Base-by-base conservation (phyloP, 805 yeast species). In the Yarrowia alimentaria region DNA sequence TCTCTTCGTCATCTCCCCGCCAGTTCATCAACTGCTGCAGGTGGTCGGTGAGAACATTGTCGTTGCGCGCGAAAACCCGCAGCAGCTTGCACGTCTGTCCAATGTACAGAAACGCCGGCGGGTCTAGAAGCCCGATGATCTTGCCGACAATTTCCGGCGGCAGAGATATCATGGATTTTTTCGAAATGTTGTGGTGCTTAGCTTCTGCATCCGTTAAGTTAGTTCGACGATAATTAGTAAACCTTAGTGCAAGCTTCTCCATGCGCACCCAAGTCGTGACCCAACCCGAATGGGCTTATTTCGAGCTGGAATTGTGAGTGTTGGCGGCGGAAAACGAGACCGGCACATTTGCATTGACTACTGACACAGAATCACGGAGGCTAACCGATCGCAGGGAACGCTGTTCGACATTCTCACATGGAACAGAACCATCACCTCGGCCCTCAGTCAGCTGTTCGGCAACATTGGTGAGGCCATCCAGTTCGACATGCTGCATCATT, bases 281-380 rank as follows among this genome's bases (percentile, higher is more conserved):
- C 14, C 22, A 51, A 24, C 63, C 67, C 1, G 68, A 66, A 43
- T 62, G 61, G 58, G 63, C 61, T 11, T 66, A 65, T 47, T 35
- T 66, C 42, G 60, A 59, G 54, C 50, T 64, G 24, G 55, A 54
- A 26, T 16, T 57, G 60, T 59, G 51, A 56, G 61, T 56, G 9
- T 13, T 16, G 7, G 16, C 6, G 7, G 6, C 31, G 10, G 16
- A 21, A 21, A 21, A 9, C 8, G 24, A 21, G 8, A 21, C 24
- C 6, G 9, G 24, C 24, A 21, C 11, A 6, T 6, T 7, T 2
- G 18, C 3, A 17, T 20, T 18, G 18, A 13, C 6, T 10, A 9
- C 45, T 40, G 28, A 40, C 33, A 4, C 25, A 40, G 47, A 19
- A 40, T 19, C n/a, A 43, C 50, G 12, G 30, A 30, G 18, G 17